These are phyloP conservation scores for Myrica gale DNA, from an alignment of 306 rosid species.

Conservation along the genomic window DNA sequence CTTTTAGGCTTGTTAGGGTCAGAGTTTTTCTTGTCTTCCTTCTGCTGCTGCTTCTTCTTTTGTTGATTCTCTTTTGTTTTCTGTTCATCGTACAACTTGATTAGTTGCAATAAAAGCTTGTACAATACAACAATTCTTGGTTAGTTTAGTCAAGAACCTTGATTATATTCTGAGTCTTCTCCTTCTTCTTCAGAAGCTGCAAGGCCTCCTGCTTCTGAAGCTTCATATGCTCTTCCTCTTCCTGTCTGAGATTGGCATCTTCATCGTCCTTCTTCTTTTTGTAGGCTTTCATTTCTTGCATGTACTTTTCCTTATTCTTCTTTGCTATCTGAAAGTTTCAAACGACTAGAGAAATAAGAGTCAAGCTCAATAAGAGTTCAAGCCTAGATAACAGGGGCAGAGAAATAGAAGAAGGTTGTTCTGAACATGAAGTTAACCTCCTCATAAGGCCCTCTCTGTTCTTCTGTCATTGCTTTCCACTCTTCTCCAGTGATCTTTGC, in stretches of 20 bases:
- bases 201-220: conserved; percentile 85
- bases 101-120: background rate
- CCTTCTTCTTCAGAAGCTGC: conserved; percentile 82
- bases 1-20: conserved; percentile 92
- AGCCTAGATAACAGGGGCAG: background rate
- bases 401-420: background rate
- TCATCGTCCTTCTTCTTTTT: conserved; percentile 77
- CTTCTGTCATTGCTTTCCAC: conserved; percentile 80
- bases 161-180: conserved; percentile 75
- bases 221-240: conserved; percentile 75
- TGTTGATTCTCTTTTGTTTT: conserved; percentile 56
- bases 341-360: background rate
- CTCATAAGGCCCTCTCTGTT: conserved; percentile 68
- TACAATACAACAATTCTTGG: background rate
- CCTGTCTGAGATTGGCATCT: conserved; percentile 55
- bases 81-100: conserved; percentile 29
- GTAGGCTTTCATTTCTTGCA: conserved; percentile 69
- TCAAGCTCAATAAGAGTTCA: background rate
- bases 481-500: conserved; percentile 76
- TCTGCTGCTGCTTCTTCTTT: conserved; percentile 64
- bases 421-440: conserved; percentile 44
- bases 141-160: conserved; percentile 40
- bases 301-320: conserved; percentile 77
- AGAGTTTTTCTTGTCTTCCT: conserved; percentile 49
- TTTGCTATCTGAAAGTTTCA: conserved; percentile 52